Evolutionary conservation across 202 grass and related monocot genomes (phyloP).

Genomic region (Hordeum pubiflorum): DNA sequence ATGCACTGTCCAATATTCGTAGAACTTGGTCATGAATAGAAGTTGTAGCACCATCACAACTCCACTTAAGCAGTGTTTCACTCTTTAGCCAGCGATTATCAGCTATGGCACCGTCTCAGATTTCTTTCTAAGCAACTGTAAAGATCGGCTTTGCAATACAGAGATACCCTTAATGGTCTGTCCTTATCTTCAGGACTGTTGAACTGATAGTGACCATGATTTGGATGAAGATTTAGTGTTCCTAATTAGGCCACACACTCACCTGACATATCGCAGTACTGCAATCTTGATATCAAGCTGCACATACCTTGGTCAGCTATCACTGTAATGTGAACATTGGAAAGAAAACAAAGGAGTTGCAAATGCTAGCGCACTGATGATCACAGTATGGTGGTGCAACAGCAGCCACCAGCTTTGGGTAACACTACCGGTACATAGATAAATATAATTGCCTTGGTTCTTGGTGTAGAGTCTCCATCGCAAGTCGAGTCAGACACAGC

Average conservation of each 20-base stretch:
- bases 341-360: not conserved
- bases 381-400: constrained; percentile 22
- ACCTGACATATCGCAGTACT: not conserved
- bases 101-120: not conserved
- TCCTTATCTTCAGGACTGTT: not conserved
- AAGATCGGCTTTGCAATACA: not conserved
- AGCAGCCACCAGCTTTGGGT: constrained; percentile 23
- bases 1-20: not conserved
- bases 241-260: not conserved
- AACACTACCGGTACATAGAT: not conserved
- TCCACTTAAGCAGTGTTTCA: not conserved
- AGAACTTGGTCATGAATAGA: not conserved
- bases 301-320: not conserved
- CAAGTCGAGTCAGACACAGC: constrained; percentile 28
- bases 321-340: not conserved
- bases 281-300: not conserved
- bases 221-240: not conserved
- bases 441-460: constrained; percentile 4
- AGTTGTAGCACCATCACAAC: not conserved
- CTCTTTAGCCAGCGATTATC: not conserved
- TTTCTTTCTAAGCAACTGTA: not conserved
- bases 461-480: constrained; percentile 30
- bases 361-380: not conserved
- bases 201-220: not conserved
- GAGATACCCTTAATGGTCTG: not conserved